A percentile compares a stretch with the other conserved stretches of the same genome.
These are phyloP conservation scores for Mortierella sp. DNA, from an alignment of 371 early-diverging fungal species.

Conservation along the genomic window DNA sequence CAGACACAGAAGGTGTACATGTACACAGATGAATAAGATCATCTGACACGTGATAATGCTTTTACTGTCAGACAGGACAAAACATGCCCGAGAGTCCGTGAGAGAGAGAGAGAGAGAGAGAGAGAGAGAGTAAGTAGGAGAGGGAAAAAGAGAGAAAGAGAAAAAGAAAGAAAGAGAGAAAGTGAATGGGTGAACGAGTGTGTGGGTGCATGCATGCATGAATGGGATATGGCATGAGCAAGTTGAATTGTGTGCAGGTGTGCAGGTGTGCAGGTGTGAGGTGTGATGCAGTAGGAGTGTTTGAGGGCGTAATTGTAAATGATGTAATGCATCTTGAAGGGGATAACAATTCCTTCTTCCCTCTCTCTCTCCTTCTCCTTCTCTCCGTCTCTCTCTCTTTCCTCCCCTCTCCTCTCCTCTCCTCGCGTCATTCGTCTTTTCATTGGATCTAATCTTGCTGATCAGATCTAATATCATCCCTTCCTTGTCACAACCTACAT, in stretches of 20 bases:
- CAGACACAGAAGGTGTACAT: background rate
- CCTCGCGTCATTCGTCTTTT: background rate
- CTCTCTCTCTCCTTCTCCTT: background rate
- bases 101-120: no score
- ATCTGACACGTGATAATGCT: conserved; percentile 26
- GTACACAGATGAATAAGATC: background rate
- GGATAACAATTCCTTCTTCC: background rate
- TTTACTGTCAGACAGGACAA: background rate
- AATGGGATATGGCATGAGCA: no score
- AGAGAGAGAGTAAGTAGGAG: no score
- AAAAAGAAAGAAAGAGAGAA: background rate
- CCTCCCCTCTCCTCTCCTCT: background rate
- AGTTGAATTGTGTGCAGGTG: background rate
- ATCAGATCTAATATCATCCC: background rate
- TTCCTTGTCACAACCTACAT: background rate
- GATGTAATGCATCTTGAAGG: background rate
- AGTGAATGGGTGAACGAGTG: background rate
- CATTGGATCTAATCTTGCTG: background rate
- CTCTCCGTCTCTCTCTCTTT: background rate
- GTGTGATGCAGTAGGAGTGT: background rate
- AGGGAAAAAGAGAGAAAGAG: background rate
- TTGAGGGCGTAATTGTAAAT: background rate
- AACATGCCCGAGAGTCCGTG: background rate
- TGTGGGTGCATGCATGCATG: background rate
- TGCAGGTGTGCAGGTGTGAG: background rate